phyloP scores from a whole-genome alignment of 1,139 yeast species.

The Hemisphaericaspora subhashii region DNA sequence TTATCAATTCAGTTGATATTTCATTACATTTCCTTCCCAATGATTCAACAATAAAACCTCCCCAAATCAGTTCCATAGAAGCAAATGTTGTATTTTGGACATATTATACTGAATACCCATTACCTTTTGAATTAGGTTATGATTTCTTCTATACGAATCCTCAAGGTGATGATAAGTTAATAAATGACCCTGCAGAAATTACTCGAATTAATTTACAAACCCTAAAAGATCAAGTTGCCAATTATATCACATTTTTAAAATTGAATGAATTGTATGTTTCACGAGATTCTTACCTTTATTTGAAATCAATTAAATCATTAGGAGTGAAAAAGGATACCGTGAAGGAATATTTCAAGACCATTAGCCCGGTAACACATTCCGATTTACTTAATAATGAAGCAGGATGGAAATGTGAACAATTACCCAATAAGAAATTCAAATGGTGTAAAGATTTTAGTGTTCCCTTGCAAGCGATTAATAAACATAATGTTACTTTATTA shows the following conservation, averaged over 20 bases:
- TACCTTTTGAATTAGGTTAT: constrained; percentile 41
- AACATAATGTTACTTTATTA: constrained; percentile 39
- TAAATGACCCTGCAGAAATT: constrained; percentile 29
- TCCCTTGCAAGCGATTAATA: constrained; percentile 35
- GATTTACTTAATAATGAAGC: constrained; percentile 22
- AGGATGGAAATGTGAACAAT: constrained; percentile 32
- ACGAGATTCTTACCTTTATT: constrained; percentile 35
- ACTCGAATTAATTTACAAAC: constrained; percentile 38
- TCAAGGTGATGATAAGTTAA: constrained; percentile 10
- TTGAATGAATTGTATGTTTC: constrained; percentile 34
- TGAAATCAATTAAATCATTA: constrained; percentile 40
- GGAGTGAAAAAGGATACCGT: constrained; percentile 45
- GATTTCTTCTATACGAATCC: constrained; percentile 43
- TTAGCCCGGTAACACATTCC: constrained; percentile 23
- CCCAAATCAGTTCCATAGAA: constrained; percentile 33
- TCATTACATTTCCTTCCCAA: constrained; percentile 17
- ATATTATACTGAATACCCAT: constrained; percentile 42
- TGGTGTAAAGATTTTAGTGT: constrained; percentile 33
- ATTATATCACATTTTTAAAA: constrained; percentile 36
- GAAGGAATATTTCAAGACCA: constrained; percentile 36
- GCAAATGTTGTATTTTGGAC: constrained; percentile 45
- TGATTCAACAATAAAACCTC: constrained; percentile 29
- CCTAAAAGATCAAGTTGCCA: constrained; percentile 35
- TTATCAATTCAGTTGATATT: constrained; percentile 25
- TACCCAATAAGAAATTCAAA: constrained; percentile 17